A percentile compares a stretch with the other conserved stretches of the same genome.
These are phyloP conservation scores for Phytophthora boehmeriae DNA, from an alignment of 352 stramenopile genomes.

Conservation along the genomic window DNA sequence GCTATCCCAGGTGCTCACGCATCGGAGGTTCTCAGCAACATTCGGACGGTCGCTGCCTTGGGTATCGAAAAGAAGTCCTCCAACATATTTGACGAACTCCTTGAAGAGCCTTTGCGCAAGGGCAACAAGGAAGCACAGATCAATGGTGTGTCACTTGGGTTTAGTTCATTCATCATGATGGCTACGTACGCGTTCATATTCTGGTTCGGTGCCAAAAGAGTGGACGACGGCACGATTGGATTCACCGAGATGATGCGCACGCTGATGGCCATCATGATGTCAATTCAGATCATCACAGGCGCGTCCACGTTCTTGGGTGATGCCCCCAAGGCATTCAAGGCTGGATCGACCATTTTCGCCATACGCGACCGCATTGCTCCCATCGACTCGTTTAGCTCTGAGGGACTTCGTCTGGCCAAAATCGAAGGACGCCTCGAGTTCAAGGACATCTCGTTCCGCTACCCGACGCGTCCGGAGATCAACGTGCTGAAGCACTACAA, in stretches of 20 bases:
- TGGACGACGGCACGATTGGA: slow-evolving; percentile 42
- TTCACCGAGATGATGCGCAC: slow-evolving; percentile 56
- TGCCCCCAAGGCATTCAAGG: slow-evolving; percentile 78
- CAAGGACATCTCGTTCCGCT: slow-evolving; percentile 74
- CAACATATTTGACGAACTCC: slow-evolving; percentile 24
- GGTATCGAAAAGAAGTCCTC: slow-evolving; percentile 36
- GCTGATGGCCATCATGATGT: slow-evolving; percentile 57
- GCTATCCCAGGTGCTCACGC: slow-evolving; percentile 41
- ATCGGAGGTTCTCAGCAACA: slow-evolving; percentile 48
- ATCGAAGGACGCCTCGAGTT: slow-evolving; percentile 56
- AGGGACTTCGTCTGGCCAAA: slow-evolving; percentile 16
- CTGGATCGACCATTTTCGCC: slow-evolving; percentile 39
- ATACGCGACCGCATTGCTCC: slow-evolving; percentile 35
- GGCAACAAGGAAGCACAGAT: slow-evolving; percentile 38
- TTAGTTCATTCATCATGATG: slow-evolving; percentile 64
- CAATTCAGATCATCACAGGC: slow-evolving; percentile 30
- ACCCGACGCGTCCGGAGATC: slow-evolving; percentile 64
- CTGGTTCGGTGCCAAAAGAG: slow-evolving; percentile 61
- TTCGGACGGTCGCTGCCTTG: slow-evolving; percentile 48
- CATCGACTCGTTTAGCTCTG: slow-evolving; percentile 47
- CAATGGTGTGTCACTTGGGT: slow-evolving; percentile 62
- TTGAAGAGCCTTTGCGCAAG: slow-evolving; percentile 34
- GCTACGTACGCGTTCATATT: slow-evolving; percentile 61
- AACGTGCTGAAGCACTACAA: slow-evolving; percentile 86
- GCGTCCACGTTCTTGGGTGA: slow-evolving; percentile 39